These are phyloP conservation scores for Cydonia oblonga DNA, from an alignment of 331 rosid genomes.

Conservation along the genomic window DNA sequence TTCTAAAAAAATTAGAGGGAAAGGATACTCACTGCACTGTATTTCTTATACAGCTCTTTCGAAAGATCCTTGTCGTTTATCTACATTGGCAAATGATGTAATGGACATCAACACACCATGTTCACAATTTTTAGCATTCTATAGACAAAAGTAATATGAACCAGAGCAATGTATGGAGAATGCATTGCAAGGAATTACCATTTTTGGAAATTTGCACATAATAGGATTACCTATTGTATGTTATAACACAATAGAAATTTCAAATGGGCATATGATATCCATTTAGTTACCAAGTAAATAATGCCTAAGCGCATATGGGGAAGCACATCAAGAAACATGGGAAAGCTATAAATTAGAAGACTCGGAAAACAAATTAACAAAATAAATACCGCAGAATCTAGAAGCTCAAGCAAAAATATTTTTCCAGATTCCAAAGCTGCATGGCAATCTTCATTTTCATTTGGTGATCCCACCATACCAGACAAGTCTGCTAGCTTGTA, in stretches of 20 bases:
- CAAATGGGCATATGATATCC: background rate
- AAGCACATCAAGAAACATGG: background rate
- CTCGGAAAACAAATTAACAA: background rate
- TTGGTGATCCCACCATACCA: constrained; percentile 33
- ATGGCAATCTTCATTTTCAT: constrained; percentile 28
- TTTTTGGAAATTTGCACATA: background rate
- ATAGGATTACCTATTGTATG: background rate
- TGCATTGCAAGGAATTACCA: background rate
- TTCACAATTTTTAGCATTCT: background rate
- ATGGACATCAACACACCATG: constrained; percentile 10
- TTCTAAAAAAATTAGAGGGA: constrained; percentile 2
- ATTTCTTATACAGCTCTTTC: constrained; percentile 87
- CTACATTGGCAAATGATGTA: constrained; percentile 35
- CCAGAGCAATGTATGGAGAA: background rate
- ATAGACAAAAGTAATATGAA: background rate
- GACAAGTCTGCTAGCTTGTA: constrained; percentile 53
- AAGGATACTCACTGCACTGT: constrained; percentile 71
- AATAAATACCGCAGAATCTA: constrained; percentile 62
- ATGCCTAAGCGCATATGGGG: background rate
- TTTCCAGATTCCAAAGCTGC: constrained; percentile 63
- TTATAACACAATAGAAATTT: background rate
- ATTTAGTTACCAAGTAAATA: background rate
- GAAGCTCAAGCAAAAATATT: constrained; percentile 79
- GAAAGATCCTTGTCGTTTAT: constrained; percentile 79
- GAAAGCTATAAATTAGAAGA: background rate